Conservation (phyloP, 1,284 basidiomycete species). For the Cerioporus squamosus region DNA sequence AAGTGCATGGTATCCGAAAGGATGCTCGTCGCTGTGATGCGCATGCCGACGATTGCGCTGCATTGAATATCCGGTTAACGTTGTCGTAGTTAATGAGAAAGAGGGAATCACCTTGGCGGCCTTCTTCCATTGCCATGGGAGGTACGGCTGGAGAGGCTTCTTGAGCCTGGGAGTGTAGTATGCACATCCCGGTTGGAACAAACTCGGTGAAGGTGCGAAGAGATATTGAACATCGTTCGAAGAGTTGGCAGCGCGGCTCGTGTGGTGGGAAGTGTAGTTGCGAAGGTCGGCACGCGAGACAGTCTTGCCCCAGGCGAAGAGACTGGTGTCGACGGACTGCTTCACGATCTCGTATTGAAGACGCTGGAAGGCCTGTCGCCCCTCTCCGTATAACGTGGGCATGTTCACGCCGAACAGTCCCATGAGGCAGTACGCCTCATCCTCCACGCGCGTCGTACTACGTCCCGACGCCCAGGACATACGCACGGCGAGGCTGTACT, state of each 20-base stretch:
- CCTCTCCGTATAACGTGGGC: slow-evolving; percentile 18
- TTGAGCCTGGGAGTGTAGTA: not conserved
- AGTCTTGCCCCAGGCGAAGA: slow-evolving; percentile 16
- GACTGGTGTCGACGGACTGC: slow-evolving; percentile 9
- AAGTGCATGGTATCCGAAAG: not conserved
- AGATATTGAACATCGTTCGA: not conserved
- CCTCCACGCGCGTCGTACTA: slow-evolving; percentile 15
- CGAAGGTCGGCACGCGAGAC: not conserved
- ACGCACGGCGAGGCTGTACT: slow-evolving; percentile 12
- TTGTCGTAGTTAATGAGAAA: not conserved
- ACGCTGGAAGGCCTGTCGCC: slow-evolving; percentile 13
- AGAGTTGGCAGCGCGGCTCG: not conserved
- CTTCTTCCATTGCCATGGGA: not conserved
- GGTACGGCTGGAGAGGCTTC: not conserved
- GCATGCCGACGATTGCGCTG: not conserved
- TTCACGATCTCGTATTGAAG: slow-evolving; percentile 21
- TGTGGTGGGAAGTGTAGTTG: not conserved
- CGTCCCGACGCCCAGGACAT: slow-evolving; percentile 21
- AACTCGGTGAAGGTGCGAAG: not conserved
- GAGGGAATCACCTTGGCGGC: not conserved
- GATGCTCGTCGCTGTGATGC: not conserved
- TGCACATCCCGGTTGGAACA: not conserved
- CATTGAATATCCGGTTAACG: not conserved
- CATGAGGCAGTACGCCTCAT: slow-evolving; percentile 21
- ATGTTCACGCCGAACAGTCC: slow-evolving; percentile 18